Evolutionary conservation across 2,329 filamentous ascomycete species (phyloP), one percentile per base, ranked within the genome.

Genomic region (Didymella pinodella): DNA sequence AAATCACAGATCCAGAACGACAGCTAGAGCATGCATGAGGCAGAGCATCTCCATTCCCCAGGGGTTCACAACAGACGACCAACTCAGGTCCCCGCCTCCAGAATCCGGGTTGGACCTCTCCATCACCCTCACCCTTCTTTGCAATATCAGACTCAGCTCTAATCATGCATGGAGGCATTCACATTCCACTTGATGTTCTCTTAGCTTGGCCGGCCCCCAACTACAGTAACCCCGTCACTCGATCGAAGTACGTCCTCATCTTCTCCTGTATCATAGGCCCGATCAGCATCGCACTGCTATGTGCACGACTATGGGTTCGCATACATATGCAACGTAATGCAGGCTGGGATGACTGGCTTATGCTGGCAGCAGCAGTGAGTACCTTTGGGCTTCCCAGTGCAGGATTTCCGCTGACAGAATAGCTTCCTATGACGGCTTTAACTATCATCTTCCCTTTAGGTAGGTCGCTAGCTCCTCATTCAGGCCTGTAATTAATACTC

Each of bases 281-380:
- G 2, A 54, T 70, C 12, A 69, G 59, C 10, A 38, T 66, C 8
- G 50, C 51, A 7, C 22, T 70, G 5, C 44, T 71, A 4, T 48
- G 65, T 41, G 66, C 63, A 14, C 54, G 68, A 25, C 57, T 72
- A 6, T 72, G 65, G 64, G 65, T 66, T 14, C 59, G 68, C 29
- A 53, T 68, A 5, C 45, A 51, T 7, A 61, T 67, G 36, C 69
- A 72, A 53, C 54, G 18, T 25, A 67, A 62, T 53, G 55, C 61
- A 14, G 65, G 68, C 25, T 63, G 51, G 61, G 69, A 71, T 45
- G 69, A 72, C 43, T 69, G 64, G 65, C 46, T 70, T 38, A 71
- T 71, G 68, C 11, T 70, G 12, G 59, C 58, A 44, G 59, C 69
- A 18, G 57, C 57, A 40, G 67, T 69, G 47, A 48, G 61, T 41